Base-by-base conservation (phyloP, 805 yeast genomes). In the Saturnispora besseyi region DNA sequence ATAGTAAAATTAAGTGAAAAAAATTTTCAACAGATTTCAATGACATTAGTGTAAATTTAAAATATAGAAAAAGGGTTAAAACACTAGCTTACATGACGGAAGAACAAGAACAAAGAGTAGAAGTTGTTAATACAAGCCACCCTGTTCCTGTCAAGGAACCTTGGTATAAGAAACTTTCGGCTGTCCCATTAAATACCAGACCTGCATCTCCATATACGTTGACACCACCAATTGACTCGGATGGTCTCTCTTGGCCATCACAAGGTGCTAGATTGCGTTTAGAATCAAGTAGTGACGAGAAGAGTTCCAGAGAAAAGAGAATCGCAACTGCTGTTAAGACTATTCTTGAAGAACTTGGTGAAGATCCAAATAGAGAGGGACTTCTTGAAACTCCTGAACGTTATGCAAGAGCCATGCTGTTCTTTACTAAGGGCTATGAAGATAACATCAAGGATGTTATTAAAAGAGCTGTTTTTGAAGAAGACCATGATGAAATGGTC, bases 401-500 rank as follows among this genome's bases (percentile, higher is more conserved):
- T 56, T 93, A 90, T 65, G 99, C 99, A 0, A 75, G 95, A 53
- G 99, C 99, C 5, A 87, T 93, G 95, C 74, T 93, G 42, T 91
- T 74, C 62, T 88, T 93, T 73, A 93, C 99, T 21, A 87, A 88
- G 64, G 99, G 99, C 22, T 93, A 93, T 63, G 96, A 91, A 67
- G 96, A 90, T 58, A 90, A 89, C 64, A 84, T 93, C 53, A 76
- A 87, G 54, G 96, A 87, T 62, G 96, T 89, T 28, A 85, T 93
- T 61, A 91, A 93, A 60, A 76, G 90, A 53, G 99, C 99, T 0
- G 95, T 93, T 6, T 93, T 93, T 59, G 97, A 93, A 65, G 98
- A 93, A 65, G 96, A 93, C 64, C 99, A 93, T 64, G 98, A 93
- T 65, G 99, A 93, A 64, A 93, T 93, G 98, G 98, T 93, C 44